Percentiles rank a stretch among this genome's conserved stretches.
Conservation (phyloP, 805 yeast genomes). For the Phaffomyces antillensis region DNA sequence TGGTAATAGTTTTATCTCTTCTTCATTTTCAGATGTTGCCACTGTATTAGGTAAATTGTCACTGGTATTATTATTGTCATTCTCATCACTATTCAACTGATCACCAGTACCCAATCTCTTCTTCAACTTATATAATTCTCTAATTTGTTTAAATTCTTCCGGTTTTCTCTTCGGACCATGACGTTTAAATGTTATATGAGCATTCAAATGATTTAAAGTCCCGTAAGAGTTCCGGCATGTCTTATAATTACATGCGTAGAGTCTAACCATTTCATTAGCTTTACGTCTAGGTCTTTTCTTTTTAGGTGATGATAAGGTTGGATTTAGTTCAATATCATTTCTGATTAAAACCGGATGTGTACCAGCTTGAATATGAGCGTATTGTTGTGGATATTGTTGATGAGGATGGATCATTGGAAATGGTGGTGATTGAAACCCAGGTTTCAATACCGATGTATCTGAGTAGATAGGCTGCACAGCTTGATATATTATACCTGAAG, state of each 20-base stretch:
- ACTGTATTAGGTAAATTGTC: background rate
- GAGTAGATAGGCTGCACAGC: too few species aligned
- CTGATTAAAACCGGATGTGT: background rate
- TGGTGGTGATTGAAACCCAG: too few species aligned
- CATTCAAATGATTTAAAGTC: slow-evolving; percentile 51
- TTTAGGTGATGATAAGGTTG: slow-evolving; percentile 9
- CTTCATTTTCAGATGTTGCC: slow-evolving; percentile 3
- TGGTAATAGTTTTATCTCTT: slow-evolving; percentile 10
- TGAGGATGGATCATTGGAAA: background rate
- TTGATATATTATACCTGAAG: too few species aligned
- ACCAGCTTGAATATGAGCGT: background rate
- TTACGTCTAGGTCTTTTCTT: slow-evolving; percentile 45
- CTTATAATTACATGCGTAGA: slow-evolving; percentile 41
- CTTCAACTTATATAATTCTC: slow-evolving; percentile 37
- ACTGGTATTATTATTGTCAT: background rate
- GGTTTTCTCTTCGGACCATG: slow-evolving; percentile 51
- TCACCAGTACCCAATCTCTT: slow-evolving; percentile 23
- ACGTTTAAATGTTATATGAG: slow-evolving; percentile 45
- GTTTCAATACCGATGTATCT: too few species aligned
- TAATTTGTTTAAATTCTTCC: slow-evolving; percentile 44
- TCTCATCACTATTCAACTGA: background rate
- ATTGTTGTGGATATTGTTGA: background rate
- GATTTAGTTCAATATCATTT: background rate
- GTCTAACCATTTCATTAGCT: slow-evolving; percentile 48
- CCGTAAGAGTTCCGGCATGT: slow-evolving; percentile 51